Conservation (phyloP, 1,284 basidiomycete genomes). For the Rhodotorula sp. region DNA sequence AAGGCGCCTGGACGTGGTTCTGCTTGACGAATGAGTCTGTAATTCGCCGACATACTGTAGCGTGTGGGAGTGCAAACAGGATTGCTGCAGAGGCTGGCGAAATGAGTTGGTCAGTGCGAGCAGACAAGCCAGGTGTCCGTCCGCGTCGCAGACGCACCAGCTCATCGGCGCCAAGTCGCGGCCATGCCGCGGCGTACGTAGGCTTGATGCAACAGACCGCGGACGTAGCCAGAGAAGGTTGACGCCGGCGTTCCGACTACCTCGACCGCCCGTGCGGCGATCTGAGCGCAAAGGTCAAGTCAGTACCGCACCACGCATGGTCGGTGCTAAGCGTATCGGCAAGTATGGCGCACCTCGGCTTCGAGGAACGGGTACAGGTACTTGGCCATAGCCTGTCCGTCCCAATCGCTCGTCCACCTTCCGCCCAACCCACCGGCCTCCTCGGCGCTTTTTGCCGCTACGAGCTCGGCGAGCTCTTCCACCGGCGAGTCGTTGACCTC, state of each 20-base stretch:
- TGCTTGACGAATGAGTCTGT: too few relatives aligned
- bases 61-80: too few relatives aligned
- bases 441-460: not conserved
- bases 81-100: too few relatives aligned
- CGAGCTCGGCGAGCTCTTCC: conserved; percentile 9
- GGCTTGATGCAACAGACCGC: conserved; percentile 14
- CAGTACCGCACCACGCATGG: not conserved
- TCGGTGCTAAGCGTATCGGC: too few relatives aligned
- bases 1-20: too few relatives aligned
- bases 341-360: conserved; percentile 25
- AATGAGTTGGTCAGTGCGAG: not conserved
- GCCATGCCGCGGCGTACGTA: conserved; percentile 13
- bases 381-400: conserved; percentile 10
- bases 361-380: conserved; percentile 30
- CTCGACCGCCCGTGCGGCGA: conserved; percentile 20
- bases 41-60: too few relatives aligned
- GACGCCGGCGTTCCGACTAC: conserved; percentile 18
- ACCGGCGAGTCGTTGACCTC: conserved; percentile 15
- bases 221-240: conserved; percentile 24
- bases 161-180: not conserved
- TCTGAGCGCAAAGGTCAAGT: not conserved
- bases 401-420: conserved; percentile 32
- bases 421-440: not conserved
- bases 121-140: not conserved
- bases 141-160: not conserved